phyloP scores from a whole-genome alignment of 768 basidiomycete species.

The Pholiota conissans region DNA sequence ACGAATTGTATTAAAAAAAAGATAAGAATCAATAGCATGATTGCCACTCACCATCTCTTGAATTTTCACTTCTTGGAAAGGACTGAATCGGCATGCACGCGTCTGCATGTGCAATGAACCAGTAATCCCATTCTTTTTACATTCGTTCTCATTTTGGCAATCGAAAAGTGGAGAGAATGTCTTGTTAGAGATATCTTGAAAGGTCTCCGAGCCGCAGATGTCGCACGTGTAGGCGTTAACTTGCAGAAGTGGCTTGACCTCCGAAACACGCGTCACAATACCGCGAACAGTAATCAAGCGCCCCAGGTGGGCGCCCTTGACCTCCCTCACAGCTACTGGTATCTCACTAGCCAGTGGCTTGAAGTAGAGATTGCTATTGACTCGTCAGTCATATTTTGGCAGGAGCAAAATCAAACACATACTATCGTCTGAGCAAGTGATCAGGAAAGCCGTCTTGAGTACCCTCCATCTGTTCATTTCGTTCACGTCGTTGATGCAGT shows the following conservation, averaged over 20 bases:
- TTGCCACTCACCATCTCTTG: slow-evolving; percentile 87
- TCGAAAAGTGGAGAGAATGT: slow-evolving; percentile 87
- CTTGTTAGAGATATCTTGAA: slow-evolving; percentile 94
- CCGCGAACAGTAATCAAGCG: slow-evolving; percentile 94
- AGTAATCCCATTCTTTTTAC: slow-evolving; percentile 81
- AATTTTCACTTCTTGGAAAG: slow-evolving; percentile 98
- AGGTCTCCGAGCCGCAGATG: slow-evolving; percentile 96
- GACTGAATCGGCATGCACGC: slow-evolving; percentile 92
- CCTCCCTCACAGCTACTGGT: slow-evolving; percentile 88
- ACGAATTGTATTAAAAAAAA: slow-evolving; percentile 6
- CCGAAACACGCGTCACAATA: slow-evolving; percentile 97
- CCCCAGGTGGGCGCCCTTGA: slow-evolving; percentile 85
- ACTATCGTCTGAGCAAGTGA: slow-evolving; percentile 94
- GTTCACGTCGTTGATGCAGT: slow-evolving; percentile 87
- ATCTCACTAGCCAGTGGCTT: slow-evolving; percentile 76
- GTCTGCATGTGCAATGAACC: slow-evolving; percentile 98
- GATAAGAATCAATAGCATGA: slow-evolving; percentile 1
- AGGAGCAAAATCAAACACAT: slow-evolving; percentile 35
- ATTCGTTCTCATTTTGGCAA: slow-evolving; percentile 85
- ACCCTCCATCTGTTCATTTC: slow-evolving; percentile 80
- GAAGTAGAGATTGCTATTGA: slow-evolving; percentile 87
- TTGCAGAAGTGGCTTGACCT: slow-evolving; percentile 95
- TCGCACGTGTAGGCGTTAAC: slow-evolving; percentile 99
- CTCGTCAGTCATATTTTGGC: slow-evolving; percentile 17
- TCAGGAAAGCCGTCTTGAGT: slow-evolving; percentile 82